Base-by-base conservation (phyloP, 2,329 filamentous ascomycete species). In the Fusarium coicis region DNA sequence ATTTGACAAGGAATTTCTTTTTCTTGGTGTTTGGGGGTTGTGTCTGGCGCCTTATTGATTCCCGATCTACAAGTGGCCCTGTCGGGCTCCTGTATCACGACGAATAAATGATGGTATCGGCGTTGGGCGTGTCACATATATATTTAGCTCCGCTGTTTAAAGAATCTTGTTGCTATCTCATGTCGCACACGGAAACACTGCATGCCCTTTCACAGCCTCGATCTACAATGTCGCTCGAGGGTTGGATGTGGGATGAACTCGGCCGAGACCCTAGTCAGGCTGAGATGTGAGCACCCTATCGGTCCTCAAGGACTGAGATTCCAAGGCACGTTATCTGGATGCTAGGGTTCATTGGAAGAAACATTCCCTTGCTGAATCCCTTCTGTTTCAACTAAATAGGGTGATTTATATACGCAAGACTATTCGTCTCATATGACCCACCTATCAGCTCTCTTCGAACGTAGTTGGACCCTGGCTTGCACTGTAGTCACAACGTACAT, bases 81-180 rank as follows among this genome's bases (percentile, higher is more conserved):
- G 64, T 49, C 42, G 50, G 60, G 66, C 63, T 66, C 57, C 54
- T 71, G 60, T 74, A 58, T 63, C 56, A 72, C 63, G 70, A 75
- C 54, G 63, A 74, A 74, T 55, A 71, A 75, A 56, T 62, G 63
- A 63, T 63, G 63, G 61, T 64, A 66, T 68, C 15, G 73, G 74
- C 66, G 74, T 75, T 76, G 56, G 65, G 47, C 68, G 65, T 74
- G 67, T 64, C 42, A 63, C 57, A 67, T 39, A 64, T 68, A 63
- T 74, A 70, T 69, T 61, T 70, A 76, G 63, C 55, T 76, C 53
- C 53, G 53, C 58, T 70, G 52, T 69, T 54, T 43, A 71, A 71
- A 56, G 44, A 74, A 61, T 66, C 44, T 60, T 63, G 44, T 63
- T 68, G 47, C 47, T 68, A 61, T 47, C 44, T 74, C 52, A 58